Base-by-base conservation (phyloP, 2,329 filamentous ascomycete species). In the Hymenoscyphus albidus region DNA sequence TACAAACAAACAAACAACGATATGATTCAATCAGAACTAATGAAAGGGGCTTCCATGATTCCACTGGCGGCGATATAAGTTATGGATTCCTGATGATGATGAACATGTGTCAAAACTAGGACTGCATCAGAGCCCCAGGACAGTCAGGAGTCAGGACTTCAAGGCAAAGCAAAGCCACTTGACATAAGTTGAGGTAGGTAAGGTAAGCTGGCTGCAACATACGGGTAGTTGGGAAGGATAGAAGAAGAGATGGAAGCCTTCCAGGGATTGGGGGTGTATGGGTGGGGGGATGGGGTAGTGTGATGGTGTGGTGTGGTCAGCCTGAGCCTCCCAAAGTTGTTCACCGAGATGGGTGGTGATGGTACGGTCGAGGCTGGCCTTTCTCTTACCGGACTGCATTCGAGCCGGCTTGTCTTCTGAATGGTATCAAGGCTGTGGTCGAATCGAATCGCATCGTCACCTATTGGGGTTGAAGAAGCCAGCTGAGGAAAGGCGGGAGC, bases 61-160 rank as follows among this genome's bases (percentile, higher is more conserved):
- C 68, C 69, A 70, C 68, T 56, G 61, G 35, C 58, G 63, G 56
- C 58, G 62, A 62, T 69, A 70, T 70, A 67, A 67, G 66, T 22
- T 51, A 51, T 51, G 44, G 22, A 51, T 51, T 51, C 44, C 44
- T 51, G 44, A 27, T 51, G 44, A 51, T 22, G 44, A 51, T 10
- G n/a, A 22, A 51, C n/a, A 51, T 27, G 44, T 18, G 44, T 51
- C 44, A 51, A 27, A 27, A 27, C 27, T 27, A 27, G 27, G 27
- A 27, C 27, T 27, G 27, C 27, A 27, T 27, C 27, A 27, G 27
- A 27, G 27, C 22, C 18, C 18, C n/a, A 51, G 44, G 7, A 22
- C 22, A 12, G 44, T 51, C 44, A 51, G 44, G 44, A 27, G 27
- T n/a, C 44, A 51, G 44, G 44, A 51, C 44, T 51, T 12, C 44